phyloP scores from a whole-genome alignment of 2,329 filamentous ascomycete genomes.

The Hysterium pulicare region DNA sequence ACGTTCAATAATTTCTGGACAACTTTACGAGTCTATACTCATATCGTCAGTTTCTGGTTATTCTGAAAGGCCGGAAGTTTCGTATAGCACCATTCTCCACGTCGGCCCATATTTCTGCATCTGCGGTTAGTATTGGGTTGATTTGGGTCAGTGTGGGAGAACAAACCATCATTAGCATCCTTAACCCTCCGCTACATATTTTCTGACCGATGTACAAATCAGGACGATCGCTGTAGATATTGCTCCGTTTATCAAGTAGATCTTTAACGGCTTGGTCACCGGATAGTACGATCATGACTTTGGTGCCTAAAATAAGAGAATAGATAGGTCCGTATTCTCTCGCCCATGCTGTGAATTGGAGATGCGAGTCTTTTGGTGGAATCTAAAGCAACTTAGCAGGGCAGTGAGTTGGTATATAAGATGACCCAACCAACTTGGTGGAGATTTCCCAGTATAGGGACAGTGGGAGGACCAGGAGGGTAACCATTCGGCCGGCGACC shows the following conservation, averaged over 20 bases:
- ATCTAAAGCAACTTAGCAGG: too few relatives aligned
- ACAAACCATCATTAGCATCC: slow-evolving; percentile 8
- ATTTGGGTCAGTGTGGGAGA: background rate
- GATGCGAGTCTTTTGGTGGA: slow-evolving; percentile 36
- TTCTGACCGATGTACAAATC: slow-evolving; percentile 38
- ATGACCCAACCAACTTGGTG: slow-evolving; percentile 3
- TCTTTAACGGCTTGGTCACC: slow-evolving; percentile 46
- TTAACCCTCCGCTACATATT: slow-evolving; percentile 4
- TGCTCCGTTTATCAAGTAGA: slow-evolving; percentile 46
- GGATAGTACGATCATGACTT: slow-evolving; percentile 45
- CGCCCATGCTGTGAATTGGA: slow-evolving; percentile 53
- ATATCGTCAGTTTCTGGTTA: slow-evolving; percentile 15
- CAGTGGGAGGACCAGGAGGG: slow-evolving; percentile 35
- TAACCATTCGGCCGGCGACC: background rate
- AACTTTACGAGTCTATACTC: slow-evolving; percentile 14
- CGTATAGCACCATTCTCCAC: background rate
- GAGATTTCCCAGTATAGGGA: slow-evolving; percentile 44
- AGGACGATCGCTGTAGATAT: slow-evolving; percentile 46
- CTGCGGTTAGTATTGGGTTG: background rate
- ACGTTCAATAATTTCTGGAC: slow-evolving; percentile 17
- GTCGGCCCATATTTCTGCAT: background rate
- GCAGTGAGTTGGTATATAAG: background rate
- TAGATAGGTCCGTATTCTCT: slow-evolving; percentile 51
- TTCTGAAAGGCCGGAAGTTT: background rate
- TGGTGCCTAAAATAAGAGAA: slow-evolving; percentile 48